Evolutionary conservation across 2,329 filamentous ascomycete genomes (phyloP), one percentile per base, ranked within the genome.

Genomic region (Xylaria polymorpha): DNA sequence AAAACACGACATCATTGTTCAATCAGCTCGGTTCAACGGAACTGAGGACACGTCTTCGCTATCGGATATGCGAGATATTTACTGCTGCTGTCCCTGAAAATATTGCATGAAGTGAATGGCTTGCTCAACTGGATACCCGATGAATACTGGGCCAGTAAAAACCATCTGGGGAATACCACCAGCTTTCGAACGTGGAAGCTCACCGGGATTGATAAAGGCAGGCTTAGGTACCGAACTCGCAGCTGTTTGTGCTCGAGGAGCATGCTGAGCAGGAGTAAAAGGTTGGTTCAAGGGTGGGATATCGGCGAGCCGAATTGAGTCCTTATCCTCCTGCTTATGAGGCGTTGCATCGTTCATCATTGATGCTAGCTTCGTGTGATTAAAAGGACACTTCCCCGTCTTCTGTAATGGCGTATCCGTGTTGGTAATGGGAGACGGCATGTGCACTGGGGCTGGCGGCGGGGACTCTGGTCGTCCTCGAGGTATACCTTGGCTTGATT

Each of bases 131-230:
- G 91, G 90, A 76, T 97, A 98, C 0, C 95, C 95, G 75, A 98
- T 93, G 77, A 98, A 98, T 0, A 98, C 94, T 0, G 95, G 95
- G 0, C 95, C 95, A 9, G 93, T 97, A 77, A 98, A 97, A 0
- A 97, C 85, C 87, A 98, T 92, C 74, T 92, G 91, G 10, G 92
- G 88, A 10, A 71, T 66, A 25, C 74, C 73, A 10, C 74, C 77
- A 73, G 62, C 75, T 76, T 72, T 82, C 79, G 57, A 75, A 61
- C 44, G 80, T 70, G 63, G 79, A 76, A 48, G 67, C 35, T 74
- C 71, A 46, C 78, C 71, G 1, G 84, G 78, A 71, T 86, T 86
- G 73, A 90, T 80, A 65, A 90, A 89, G 0, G 85, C 78, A 22
- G 88, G 87, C 71, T 85, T 84, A 1, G 75, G 73, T 10, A 80